Conservation (phyloP, 1,284 basidiomycete species). For the Pulveroboletus sp. region DNA sequence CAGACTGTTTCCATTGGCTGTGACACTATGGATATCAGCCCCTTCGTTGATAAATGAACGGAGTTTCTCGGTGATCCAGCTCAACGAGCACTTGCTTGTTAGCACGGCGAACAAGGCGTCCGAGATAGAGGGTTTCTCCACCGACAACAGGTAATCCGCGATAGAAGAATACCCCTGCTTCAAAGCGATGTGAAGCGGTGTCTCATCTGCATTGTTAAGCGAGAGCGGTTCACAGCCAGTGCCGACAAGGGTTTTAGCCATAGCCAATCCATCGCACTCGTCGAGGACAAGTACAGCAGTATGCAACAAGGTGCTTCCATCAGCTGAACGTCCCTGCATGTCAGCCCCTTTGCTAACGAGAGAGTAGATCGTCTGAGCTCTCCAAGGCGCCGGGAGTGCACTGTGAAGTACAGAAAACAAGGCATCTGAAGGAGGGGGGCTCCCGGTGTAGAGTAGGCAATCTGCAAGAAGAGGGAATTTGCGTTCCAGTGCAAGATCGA, state of each 20-base stretch:
- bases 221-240: neutral
- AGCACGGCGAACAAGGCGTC: no score
- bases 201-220: no score
- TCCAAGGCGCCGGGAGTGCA: neutral
- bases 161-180: no score
- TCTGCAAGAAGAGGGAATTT: neutral
- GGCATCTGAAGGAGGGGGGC: neutral
- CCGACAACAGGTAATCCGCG: no score
- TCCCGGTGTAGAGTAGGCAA: neutral
- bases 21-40: no score
- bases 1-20: conserved; percentile 27
- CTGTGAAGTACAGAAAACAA: neutral
- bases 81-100: no score
- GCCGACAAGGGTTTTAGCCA: neutral
- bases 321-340: neutral
- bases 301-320: neutral
- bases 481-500: neutral
- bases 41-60: no score
- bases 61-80: no score
- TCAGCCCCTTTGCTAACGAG: neutral
- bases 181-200: no score
- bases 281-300: neutral
- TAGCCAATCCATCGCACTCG: neutral
- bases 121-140: no score
- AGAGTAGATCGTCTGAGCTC: neutral